These are phyloP conservation scores for Phanerochaete carnosa DNA, from an alignment of 768 basidiomycete species.

Conservation along the genomic window DNA sequence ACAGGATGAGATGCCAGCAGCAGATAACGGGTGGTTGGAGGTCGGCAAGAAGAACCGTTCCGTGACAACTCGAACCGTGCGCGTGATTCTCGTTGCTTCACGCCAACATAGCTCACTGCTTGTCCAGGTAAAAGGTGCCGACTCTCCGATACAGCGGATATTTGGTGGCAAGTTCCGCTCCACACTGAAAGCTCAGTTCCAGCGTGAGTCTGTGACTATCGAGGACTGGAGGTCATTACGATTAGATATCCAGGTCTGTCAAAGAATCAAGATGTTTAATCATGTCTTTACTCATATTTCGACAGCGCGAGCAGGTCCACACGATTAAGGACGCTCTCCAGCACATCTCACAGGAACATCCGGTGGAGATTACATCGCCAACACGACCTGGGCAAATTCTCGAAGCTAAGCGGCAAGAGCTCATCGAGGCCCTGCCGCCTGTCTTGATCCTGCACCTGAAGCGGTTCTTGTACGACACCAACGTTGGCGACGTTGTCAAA, in stretches of 20 bases:
- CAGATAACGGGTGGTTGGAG: slow-evolving; percentile 85
- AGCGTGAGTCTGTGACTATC: slow-evolving; percentile 82
- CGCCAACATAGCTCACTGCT: background rate
- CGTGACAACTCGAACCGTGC: slow-evolving; percentile 74
- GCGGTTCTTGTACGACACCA: slow-evolving; percentile 82
- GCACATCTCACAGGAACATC: slow-evolving; percentile 74
- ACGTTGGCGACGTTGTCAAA: slow-evolving; percentile 78
- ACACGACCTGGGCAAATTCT: slow-evolving; percentile 53
- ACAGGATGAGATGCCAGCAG: slow-evolving; percentile 17
- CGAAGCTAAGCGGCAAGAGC: slow-evolving; percentile 70
- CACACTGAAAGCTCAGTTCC: slow-evolving; percentile 73
- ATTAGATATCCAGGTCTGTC: slow-evolving; percentile 79
- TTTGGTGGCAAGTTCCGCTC: slow-evolving; percentile 94
- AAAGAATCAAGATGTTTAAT: background rate
- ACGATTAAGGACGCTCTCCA: slow-evolving; percentile 82
- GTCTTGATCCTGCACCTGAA: slow-evolving; percentile 89
- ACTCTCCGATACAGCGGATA: slow-evolving; percentile 87
- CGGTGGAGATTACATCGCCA: slow-evolving; percentile 68
- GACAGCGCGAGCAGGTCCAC: slow-evolving; percentile 66
- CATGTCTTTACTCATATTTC: background rate
- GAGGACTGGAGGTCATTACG: slow-evolving; percentile 91
- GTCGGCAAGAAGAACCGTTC: slow-evolving; percentile 86
- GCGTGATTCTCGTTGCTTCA: slow-evolving; percentile 26
- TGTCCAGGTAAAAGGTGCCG: slow-evolving; percentile 66
- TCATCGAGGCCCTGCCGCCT: slow-evolving; percentile 80